A percentile compares a stretch with the other conserved stretches of the same genome.
Evolutionary conservation across 352 stramenopile genomes (phyloP).

Genomic region (Globisporangium spiculum): DNA sequence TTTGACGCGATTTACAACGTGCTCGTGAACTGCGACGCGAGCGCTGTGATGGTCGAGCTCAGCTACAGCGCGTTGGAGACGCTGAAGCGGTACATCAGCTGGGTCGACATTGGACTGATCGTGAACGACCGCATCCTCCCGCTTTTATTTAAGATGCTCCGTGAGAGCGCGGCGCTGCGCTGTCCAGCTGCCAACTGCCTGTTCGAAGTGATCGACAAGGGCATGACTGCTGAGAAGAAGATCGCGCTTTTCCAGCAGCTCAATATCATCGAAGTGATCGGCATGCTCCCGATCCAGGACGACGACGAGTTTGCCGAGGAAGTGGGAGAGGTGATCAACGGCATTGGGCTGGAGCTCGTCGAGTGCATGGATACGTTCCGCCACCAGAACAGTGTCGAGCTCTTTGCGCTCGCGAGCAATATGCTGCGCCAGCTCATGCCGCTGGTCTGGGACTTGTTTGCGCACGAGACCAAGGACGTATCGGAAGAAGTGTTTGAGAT

Average conservation of each 20-base stretch:
- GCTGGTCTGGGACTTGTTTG: conserved; percentile 79
- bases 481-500: conserved; percentile 87
- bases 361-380: conserved; percentile 80
- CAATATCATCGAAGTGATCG: conserved; percentile 61
- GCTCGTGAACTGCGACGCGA: conserved; percentile 67
- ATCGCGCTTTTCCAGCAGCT: conserved; percentile 71
- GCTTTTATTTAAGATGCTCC: conserved; percentile 68
- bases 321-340: conserved; percentile 81
- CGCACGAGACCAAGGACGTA: conserved; percentile 79
- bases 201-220: conserved; percentile 86
- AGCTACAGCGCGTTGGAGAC: conserved; percentile 68
- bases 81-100: conserved; percentile 84
- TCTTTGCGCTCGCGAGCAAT: conserved; percentile 48
- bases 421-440: conserved; percentile 77
- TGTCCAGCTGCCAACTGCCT: conserved; percentile 78
- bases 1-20: conserved; percentile 86
- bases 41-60: conserved; percentile 64
- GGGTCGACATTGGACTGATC: conserved; percentile 82
- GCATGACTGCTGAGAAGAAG: conserved; percentile 84
- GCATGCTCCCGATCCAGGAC: conserved; percentile 56
- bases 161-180: conserved; percentile 50
- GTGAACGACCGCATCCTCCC: conserved; percentile 83
- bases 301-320: conserved; percentile 83
- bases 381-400: conserved; percentile 39
- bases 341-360: conserved; percentile 74